Evolutionary conservation across 2,329 filamentous ascomycete species (phyloP), one percentile per base, ranked within the genome.

Genomic region (Epichloe baconii): DNA sequence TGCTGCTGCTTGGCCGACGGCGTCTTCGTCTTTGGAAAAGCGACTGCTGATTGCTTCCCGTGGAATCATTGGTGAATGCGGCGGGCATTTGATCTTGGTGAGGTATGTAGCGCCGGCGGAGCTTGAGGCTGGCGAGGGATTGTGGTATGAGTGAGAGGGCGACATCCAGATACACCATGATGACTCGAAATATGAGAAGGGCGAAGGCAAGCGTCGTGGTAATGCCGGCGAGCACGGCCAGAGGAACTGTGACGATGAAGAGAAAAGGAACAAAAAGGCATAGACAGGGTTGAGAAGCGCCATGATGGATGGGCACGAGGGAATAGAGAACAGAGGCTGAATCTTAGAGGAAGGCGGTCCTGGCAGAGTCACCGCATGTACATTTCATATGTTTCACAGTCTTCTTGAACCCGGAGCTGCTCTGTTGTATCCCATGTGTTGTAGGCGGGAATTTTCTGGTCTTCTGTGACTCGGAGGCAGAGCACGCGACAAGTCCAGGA

Each of bases 141-240:
- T 77, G 76, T 5, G 76, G 74, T 2, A 84, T 61, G 3, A 83
- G 68, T 7, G 77, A 78, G 19, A 79, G 64, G 43, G 71, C 75
- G 48, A 86, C 70, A 59, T 85, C 80, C 54, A 83, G 66, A 60
- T 85, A 85, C 51, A 85, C 75, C 48, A 83, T 61, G 44, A 76
- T 68, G 23, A 82, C 75, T 23, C 82, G 75, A 55, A 83, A 66
- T 59, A 79, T 73, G 47, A 86, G 74, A 37, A 83, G 71, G 38
- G 76, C 70, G 56, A 83, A 77, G 40, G 83, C 80, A 46, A 85
- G 57, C 4, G 72, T 74, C 50, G 82, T 80, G 35, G 83, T 86
- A 55, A 85, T 66, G 55, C 74, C 76, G 49, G 83, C 83, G 50
- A 81, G 76, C 47, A 85, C 61, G 57, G 79, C 73, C 49, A 86